Percentiles rank a stretch among this genome's conserved stretches.
These are phyloP conservation scores for Tricholoma sp. DNA, from an alignment of 768 basidiomycete species.

Conservation along the genomic window DNA sequence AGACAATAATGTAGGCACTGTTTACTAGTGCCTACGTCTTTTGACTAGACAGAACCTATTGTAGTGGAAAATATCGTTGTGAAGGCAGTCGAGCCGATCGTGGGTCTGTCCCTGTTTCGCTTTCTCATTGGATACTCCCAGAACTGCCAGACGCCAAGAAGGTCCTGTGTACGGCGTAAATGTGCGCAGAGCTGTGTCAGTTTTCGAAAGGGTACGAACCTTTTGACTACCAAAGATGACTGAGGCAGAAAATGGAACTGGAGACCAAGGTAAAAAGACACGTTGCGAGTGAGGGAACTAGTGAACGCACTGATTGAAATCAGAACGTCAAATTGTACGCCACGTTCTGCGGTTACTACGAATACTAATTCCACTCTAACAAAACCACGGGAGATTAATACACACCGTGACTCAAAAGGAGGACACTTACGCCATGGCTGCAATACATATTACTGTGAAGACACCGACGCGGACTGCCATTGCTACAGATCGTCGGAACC, in stretches of 20 bases:
- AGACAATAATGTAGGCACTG: too few species aligned
- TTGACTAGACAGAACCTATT: too few species aligned
- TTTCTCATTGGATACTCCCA: not conserved
- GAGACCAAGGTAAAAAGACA: not conserved
- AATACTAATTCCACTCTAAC: conserved; percentile 24
- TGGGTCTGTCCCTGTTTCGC: too few species aligned
- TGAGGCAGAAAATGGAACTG: conserved; percentile 23
- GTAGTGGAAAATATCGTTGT: too few species aligned
- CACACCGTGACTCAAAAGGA: not conserved
- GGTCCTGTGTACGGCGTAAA: conserved; percentile 7
- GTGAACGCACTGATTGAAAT: conserved; percentile 20
- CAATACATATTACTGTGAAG: conserved; percentile 21
- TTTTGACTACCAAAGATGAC: conserved; percentile 27
- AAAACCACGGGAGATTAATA: not conserved
- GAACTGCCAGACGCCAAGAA: conserved; percentile 13
- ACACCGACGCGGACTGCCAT: conserved; percentile 27
- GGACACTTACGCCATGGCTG: conserved; percentile 10
- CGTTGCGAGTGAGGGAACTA: too few species aligned
- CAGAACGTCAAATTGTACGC: conserved; percentile 25
- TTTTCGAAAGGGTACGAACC: conserved; percentile 9
- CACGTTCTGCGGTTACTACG: conserved; percentile 16
- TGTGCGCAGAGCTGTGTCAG: not conserved
- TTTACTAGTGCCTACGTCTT: too few species aligned
- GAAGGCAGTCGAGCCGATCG: too few species aligned
- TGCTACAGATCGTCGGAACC: conserved; percentile 19